Percentiles rank a stretch among this genome's conserved stretches.
phyloP scores from a whole-genome alignment of 2,329 filamentous ascomycete genomes.

The Fusarium gaditjirri region DNA sequence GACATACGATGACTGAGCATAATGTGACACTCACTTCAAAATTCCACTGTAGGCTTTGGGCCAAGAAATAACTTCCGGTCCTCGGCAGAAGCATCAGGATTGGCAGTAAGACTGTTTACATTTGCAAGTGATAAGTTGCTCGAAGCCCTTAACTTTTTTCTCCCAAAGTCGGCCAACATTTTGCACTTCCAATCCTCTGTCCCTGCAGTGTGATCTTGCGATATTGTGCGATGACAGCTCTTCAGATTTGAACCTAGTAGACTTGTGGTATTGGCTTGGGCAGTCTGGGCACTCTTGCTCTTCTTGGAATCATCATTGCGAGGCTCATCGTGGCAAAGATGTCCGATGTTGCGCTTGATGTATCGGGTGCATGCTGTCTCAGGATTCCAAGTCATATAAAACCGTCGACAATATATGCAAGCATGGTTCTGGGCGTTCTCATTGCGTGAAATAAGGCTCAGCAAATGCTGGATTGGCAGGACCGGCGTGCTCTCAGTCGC shows the following conservation, averaged over 20 bases:
- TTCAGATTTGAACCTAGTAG: rapidly evolving
- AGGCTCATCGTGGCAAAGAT: not conserved
- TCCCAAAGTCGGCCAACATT: not conserved
- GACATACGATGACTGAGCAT: too few species aligned
- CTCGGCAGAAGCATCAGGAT: not conserved
- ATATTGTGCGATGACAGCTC: not conserved
- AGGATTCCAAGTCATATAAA: not conserved
- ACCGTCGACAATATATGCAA: not conserved
- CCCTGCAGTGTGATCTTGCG: not conserved
- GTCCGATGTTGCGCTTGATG: not conserved
- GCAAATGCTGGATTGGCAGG: not conserved
- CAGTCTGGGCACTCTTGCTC: rapidly evolving
- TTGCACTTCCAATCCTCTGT: rapidly evolving
- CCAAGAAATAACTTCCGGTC: too few species aligned
- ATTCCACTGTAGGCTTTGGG: too few species aligned
- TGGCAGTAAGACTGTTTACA: rapidly evolving
- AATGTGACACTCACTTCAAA: too few species aligned
- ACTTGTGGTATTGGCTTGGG: not conserved
- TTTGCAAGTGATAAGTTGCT: not conserved
- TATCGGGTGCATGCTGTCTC: not conserved
- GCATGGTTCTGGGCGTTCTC: not conserved
- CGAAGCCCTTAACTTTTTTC: rapidly evolving
- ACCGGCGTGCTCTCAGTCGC: too few species aligned
- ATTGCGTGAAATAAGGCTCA: rapidly evolving
- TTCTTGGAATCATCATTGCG: not conserved